phyloP scores from a whole-genome alignment of 495 filamentous ascomycete genomes.

The Neurospora terricola region DNA sequence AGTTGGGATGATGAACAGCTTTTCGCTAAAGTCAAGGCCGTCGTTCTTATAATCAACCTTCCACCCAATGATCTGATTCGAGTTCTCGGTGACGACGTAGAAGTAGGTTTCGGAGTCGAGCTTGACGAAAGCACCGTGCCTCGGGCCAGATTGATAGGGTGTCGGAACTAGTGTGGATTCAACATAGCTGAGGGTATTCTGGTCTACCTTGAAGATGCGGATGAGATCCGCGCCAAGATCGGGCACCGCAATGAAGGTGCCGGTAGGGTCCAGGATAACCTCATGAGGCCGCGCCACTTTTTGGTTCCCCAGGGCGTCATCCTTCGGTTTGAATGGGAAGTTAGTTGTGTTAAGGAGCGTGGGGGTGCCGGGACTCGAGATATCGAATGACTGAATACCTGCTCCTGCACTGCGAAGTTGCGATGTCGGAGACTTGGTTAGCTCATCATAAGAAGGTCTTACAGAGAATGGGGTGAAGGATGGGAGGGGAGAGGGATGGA shows the following conservation, averaged over 20 bases:
- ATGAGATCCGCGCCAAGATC: slow-evolving; percentile 67
- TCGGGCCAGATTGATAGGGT: slow-evolving; percentile 49
- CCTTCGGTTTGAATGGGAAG: too few species aligned
- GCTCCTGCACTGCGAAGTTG: slow-evolving; percentile 11
- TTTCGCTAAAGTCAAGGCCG: slow-evolving; percentile 34
- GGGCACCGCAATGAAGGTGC: slow-evolving; percentile 51
- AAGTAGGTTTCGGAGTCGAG: slow-evolving; percentile 38
- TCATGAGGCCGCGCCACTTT: slow-evolving; percentile 58
- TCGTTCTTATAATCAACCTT: slow-evolving; percentile 43
- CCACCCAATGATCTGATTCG: slow-evolving; percentile 48
- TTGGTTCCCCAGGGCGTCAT: slow-evolving; percentile 47
- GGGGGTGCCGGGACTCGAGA: slow-evolving; percentile 17
- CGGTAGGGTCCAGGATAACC: slow-evolving; percentile 59
- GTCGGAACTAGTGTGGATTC: slow-evolving; percentile 22
- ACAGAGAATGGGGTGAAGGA: neutral
- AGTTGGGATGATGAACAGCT: slow-evolving; percentile 30
- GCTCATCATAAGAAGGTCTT: neutral
- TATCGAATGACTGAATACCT: slow-evolving; percentile 13
- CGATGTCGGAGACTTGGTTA: slow-evolving; percentile 1
- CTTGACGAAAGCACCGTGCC: slow-evolving; percentile 55
- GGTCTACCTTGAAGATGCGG: slow-evolving; percentile 49
- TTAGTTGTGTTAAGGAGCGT: too few species aligned
- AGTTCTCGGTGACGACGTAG: slow-evolving; percentile 56
- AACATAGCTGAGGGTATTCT: slow-evolving; percentile 24
- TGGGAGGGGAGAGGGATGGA: neutral